Conservation (phyloP, 1,284 basidiomycete species). For the Phylloboletellus chloephorus region DNA sequence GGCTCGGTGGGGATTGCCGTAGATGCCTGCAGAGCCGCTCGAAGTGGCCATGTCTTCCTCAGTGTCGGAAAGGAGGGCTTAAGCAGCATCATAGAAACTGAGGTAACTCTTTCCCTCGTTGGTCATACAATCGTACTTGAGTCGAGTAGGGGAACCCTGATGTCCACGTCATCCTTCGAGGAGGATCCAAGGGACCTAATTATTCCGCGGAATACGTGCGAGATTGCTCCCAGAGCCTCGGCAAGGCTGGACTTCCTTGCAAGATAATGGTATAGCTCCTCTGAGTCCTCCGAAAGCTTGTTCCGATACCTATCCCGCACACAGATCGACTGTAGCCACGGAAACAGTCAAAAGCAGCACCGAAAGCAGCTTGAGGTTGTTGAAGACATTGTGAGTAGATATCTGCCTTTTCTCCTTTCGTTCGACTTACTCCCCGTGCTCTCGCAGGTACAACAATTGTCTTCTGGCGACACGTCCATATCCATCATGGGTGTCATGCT, state of each 20-base stretch:
- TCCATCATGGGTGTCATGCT: constrained; percentile 97
- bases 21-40: constrained; percentile 88
- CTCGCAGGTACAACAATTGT: constrained; percentile 64
- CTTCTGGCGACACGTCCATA: constrained; percentile 61
- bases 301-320: constrained; percentile 1
- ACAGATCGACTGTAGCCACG: constrained; percentile 93
- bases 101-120: constrained; percentile 37
- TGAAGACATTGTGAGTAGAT: constrained; percentile 68
- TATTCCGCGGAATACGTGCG: constrained; percentile 75
- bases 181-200: constrained; percentile 83
- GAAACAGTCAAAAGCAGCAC: constrained; percentile 88
- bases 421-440: background rate
- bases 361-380: constrained; percentile 80
- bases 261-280: constrained; percentile 71
- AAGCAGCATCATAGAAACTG: constrained; percentile 87
- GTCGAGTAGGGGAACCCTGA: constrained; percentile 72
- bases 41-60: constrained; percentile 85
- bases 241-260: constrained; percentile 73
- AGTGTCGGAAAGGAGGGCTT: constrained; percentile 90
- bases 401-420: background rate
- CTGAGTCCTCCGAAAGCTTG: background rate
- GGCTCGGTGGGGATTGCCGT: constrained; percentile 80
- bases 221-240: constrained; percentile 70
- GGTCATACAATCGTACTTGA: constrained; percentile 9
- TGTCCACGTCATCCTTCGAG: constrained; percentile 89